phyloP scores from a whole-genome alignment of 805 yeast species.

The Yarrowia phangngaensis region DNA sequence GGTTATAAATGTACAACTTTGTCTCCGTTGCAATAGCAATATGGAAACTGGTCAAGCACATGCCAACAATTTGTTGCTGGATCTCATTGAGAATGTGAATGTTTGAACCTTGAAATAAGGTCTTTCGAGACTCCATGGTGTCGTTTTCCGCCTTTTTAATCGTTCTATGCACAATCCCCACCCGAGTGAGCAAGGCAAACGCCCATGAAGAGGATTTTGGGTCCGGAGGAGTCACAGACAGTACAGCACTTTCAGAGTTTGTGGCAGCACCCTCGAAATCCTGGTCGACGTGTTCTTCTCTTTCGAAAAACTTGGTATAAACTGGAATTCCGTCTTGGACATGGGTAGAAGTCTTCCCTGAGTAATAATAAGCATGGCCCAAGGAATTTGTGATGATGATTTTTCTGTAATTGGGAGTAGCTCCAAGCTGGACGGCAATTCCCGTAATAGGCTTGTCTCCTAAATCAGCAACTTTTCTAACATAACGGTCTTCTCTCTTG shows the following conservation, averaged over 20 bases:
- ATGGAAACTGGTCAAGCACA: constrained; percentile 54
- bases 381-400: constrained; percentile 30
- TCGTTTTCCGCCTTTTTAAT: constrained; percentile 16
- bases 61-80: constrained; percentile 38
- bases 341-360: constrained; percentile 30
- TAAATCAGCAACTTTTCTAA: constrained; percentile 44
- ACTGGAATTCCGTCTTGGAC: constrained; percentile 36
- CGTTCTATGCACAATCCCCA: constrained; percentile 47
- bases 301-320: constrained; percentile 35
- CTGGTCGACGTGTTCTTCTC: constrained; percentile 28
- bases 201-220: constrained; percentile 25
- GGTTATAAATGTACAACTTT: constrained; percentile 47
- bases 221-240: constrained; percentile 17
- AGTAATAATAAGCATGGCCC: constrained; percentile 35
- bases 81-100: constrained; percentile 20
- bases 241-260: neutral
- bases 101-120: constrained; percentile 19
- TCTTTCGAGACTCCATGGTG: constrained; percentile 7
- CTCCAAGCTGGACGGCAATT: constrained; percentile 28
- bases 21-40: constrained; percentile 47
- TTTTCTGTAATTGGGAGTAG: constrained; percentile 22
- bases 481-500: constrained; percentile 43
- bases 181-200: constrained; percentile 49
- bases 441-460: constrained; percentile 34
- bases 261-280: constrained; percentile 13